A percentile compares a stretch with the other conserved stretches of the same genome.
Conservation (phyloP, 106 monocot species). For the Dendrobium officinale region DNA sequence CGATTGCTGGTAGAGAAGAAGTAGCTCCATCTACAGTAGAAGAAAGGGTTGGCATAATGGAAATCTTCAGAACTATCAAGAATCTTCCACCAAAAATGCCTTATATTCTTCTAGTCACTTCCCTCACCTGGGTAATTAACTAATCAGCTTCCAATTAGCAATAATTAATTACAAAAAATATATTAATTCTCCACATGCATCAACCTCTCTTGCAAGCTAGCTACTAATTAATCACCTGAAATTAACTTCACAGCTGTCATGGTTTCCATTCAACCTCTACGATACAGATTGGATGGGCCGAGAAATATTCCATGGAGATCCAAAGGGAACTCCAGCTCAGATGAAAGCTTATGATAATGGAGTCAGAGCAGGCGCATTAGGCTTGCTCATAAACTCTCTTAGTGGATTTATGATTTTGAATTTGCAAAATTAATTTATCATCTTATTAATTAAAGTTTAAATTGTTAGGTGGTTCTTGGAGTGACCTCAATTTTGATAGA, state of each 20-base stretch:
- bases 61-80: constrained; percentile 35
- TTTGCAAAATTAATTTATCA: no score
- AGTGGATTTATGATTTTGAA: constrained; percentile 6
- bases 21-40: constrained; percentile 16
- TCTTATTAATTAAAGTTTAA: no score
- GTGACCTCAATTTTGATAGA: constrained; percentile 61
- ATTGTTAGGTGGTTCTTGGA: constrained; percentile 59
- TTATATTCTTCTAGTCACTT: constrained; percentile 44
- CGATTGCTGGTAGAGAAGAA: constrained; percentile 34
- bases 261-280: constrained; percentile 93
- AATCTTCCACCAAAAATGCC: constrained; percentile 57
- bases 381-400: constrained; percentile 86
- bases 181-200: not conserved
- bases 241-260: constrained; percentile 43
- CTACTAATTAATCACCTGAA: not conserved
- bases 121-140: constrained; percentile 50
- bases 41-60: constrained; percentile 6
- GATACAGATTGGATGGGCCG: constrained; percentile 99
- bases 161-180: not conserved
- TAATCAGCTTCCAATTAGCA: not conserved
- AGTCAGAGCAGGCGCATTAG: constrained; percentile 81
- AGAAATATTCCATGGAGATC: constrained; percentile 80
- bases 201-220: not conserved
- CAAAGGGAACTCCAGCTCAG: constrained; percentile 42
- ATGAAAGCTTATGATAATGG: constrained; percentile 51